Evolutionary conservation across 1,139 yeast species (phyloP), one percentile per base, ranked within the genome.

Genomic region (Sugiyamaella neomexicana): DNA sequence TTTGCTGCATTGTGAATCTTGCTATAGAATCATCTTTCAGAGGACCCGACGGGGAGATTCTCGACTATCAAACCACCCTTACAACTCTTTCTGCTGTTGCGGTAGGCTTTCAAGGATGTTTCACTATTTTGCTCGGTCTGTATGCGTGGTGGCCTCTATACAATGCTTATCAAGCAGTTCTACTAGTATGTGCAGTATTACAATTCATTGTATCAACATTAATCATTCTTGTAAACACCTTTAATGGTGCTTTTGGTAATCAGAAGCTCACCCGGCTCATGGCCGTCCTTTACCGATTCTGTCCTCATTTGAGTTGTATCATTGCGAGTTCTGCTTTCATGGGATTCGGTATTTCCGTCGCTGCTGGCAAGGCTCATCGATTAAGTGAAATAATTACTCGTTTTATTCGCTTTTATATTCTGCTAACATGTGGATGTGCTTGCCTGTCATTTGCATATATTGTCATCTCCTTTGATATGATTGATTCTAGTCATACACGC

Each of bases 291-390:
- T 53, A 54, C 37, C 43, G 57, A 34, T 59, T 61, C 17, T 60
- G 58, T 50, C 61, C 62, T 7, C 61, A 62, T 52, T 49, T 61
- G 40, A 62, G 65, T n/a, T 43, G 60, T 32, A 44, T 63, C 7
- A 36, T 60, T 5, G 53, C 60, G 1, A 61, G 60, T 34, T 25
- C 61, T 8, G 61, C 66, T 1, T 60, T 67, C 29, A 51, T 66
- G 17, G 71, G 71, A 5, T 42, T 66, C 16, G 62, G 58, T 5
- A 50, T 66, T 9, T 59, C 65, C 16, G 37, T 63, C 20, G 55
- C 60, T 5, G 54, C 65, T 3, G 59, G 63, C 13, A 69, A 67
- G 8, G 50, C 54, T 15, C 65, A 68, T 51, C 63, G 72, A 2
- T 54, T 68, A 20, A 60, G 61, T 38, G 58, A 54, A 20, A 54